A percentile compares a stretch with the other conserved stretches of the same genome.
Evolutionary conservation across 306 rosid species (phyloP).

Genomic region (Sophora flavescens): DNA sequence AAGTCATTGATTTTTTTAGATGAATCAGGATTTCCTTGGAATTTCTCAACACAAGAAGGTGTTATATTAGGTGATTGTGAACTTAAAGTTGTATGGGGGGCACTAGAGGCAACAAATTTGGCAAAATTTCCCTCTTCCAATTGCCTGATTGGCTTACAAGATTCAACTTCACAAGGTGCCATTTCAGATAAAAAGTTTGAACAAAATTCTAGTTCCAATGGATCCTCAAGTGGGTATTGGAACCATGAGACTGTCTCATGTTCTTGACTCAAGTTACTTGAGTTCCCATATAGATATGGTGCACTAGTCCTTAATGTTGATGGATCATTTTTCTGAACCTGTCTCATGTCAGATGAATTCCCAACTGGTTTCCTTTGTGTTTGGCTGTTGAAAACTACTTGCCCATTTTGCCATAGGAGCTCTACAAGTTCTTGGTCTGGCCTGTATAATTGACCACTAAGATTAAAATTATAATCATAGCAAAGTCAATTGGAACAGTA

Average conservation of each 20-base stretch:
- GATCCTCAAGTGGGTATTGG: slow-evolving; percentile 70
- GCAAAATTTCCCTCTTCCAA: slow-evolving; percentile 55
- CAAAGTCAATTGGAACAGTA: slow-evolving; percentile 28
- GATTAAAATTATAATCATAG: slow-evolving; percentile 22
- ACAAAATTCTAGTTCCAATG: slow-evolving; percentile 70
- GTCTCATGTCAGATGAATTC: slow-evolving; percentile 55
- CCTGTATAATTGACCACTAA: slow-evolving; percentile 60
- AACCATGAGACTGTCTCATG: slow-evolving; percentile 72
- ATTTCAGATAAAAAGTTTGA: slow-evolving; percentile 63
- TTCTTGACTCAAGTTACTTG: slow-evolving; percentile 62
- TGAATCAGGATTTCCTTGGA: slow-evolving; percentile 53
- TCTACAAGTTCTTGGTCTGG: slow-evolving; percentile 74
- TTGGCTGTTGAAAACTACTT: slow-evolving; percentile 80
- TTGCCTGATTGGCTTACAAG: slow-evolving; percentile 56
- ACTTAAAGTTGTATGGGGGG: slow-evolving; percentile 37
- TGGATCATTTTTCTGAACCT: slow-evolving; percentile 62
- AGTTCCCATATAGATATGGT: slow-evolving; percentile 54
- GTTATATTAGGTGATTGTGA: slow-evolving; percentile 43
- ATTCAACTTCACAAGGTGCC: slow-evolving; percentile 59
- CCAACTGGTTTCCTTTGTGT: slow-evolving; percentile 51
- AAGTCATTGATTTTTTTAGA: slow-evolving; percentile 48
- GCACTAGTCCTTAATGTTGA: slow-evolving; percentile 49
- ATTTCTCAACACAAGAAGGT: slow-evolving; percentile 42
- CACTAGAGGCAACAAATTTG: slow-evolving; percentile 52
- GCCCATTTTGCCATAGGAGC: slow-evolving; percentile 88